Conservation (phyloP, 2,329 filamentous ascomycete species). For the Colletotrichum siamense region DNA sequence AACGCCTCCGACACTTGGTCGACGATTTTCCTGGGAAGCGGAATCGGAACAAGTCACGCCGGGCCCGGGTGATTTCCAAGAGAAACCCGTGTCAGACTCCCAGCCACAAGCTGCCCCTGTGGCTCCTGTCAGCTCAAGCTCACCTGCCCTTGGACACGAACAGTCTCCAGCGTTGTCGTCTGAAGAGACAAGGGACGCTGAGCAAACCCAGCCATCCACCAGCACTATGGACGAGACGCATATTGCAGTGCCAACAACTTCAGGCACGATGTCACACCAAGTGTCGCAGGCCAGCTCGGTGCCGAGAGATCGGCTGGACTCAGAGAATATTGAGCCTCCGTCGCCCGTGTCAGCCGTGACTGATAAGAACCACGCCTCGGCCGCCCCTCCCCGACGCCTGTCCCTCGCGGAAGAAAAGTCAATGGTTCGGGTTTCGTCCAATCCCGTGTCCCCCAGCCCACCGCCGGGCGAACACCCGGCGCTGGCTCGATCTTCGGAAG, state of each 20-base stretch:
- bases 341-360: slow-evolving; percentile 48
- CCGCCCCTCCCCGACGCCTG: slow-evolving; percentile 30
- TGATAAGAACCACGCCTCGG: slow-evolving; percentile 30
- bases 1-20: slow-evolving; percentile 6
- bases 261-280: slow-evolving; percentile 33
- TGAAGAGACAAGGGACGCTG: background rate
- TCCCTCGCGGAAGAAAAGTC: slow-evolving; percentile 53
- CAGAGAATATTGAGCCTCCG: slow-evolving; percentile 39
- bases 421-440: slow-evolving; percentile 37
- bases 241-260: background rate
- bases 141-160: background rate
- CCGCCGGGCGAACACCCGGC: slow-evolving; percentile 45
- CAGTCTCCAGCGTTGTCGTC: background rate
- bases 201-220: background rate
- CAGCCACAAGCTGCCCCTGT: background rate
- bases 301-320: slow-evolving; percentile 29
- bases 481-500: slow-evolving; percentile 12
- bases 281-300: slow-evolving; percentile 42
- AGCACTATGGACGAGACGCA: background rate
- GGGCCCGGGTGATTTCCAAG: background rate
- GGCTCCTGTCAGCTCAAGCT: background rate
- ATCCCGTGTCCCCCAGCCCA: slow-evolving; percentile 38
- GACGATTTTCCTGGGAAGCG: slow-evolving; percentile 50
- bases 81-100: background rate
- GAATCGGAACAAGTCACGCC: slow-evolving; percentile 26